Percentiles rank a stretch among this genome's conserved stretches.
Conservation (phyloP, 345 rosid genomes). For the Pelargonium nanum region DNA sequence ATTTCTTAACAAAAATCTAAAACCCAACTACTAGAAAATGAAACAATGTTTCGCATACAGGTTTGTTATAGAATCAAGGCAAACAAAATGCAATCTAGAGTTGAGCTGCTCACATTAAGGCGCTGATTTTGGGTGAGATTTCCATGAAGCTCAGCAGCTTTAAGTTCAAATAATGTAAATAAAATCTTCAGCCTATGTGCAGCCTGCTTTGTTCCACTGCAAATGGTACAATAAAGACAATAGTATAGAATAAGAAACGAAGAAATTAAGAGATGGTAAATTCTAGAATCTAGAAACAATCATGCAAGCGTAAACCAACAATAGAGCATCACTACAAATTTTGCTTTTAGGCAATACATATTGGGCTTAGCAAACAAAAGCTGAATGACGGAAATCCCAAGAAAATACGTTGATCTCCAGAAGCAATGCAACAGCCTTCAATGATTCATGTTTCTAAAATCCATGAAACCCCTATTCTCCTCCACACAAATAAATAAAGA, state of each 20-base stretch:
- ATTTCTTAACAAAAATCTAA: too few relatives aligned
- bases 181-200: constrained; percentile 93
- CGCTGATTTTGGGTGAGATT: constrained; percentile 96
- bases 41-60: too few relatives aligned
- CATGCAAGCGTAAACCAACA: too few relatives aligned
- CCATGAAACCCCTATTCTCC: not conserved
- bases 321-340: not conserved
- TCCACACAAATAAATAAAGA: not conserved
- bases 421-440: not conserved
- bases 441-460: not conserved
- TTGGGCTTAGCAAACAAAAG: constrained; percentile 1
- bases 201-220: constrained; percentile 92
- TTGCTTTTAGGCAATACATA: not conserved
- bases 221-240: constrained; percentile 7
- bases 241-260: not conserved
- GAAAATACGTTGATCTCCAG: not conserved
- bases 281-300: too few relatives aligned
- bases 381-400: not conserved
- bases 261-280: not conserved
- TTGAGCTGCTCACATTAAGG: constrained; percentile 62
- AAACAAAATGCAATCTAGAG: not conserved
- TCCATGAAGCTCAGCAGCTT: constrained; percentile 97
- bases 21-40: too few relatives aligned
- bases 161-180: constrained; percentile 71
- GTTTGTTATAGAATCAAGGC: too few relatives aligned